A percentile compares a stretch with the other conserved stretches of the same genome.
phyloP scores from a whole-genome alignment of 306 rosid genomes.

The Prinsepia uniflora region DNA sequence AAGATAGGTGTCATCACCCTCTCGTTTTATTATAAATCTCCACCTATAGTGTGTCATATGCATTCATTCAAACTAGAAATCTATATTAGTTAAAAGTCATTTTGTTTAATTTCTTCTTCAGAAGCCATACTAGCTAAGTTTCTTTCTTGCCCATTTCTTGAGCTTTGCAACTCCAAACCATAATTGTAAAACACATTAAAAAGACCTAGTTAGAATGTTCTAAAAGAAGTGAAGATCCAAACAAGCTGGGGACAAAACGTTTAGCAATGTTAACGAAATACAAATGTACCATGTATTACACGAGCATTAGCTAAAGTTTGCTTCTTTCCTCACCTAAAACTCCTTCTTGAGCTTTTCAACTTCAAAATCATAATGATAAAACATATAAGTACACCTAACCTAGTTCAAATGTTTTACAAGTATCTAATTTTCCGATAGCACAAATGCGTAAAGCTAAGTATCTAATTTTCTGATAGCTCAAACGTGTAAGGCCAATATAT shows the following conservation, averaged over 20 bases:
- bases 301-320: not conserved
- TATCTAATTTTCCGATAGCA: too few relatives aligned
- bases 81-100: not conserved
- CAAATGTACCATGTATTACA: not conserved
- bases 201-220: not conserved
- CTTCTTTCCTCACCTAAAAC: too few relatives aligned
- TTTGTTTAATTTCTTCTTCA: not conserved
- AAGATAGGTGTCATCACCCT: not conserved
- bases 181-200: not conserved
- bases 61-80: not conserved
- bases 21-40: not conserved
- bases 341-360: too few relatives aligned
- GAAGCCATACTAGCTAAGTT: not conserved
- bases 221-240: not conserved
- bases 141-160: not conserved
- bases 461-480: not conserved
- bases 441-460: too few relatives aligned
- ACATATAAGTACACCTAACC: too few relatives aligned
- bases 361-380: too few relatives aligned
- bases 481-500: not conserved
- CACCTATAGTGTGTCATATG: not conserved
- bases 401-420: too few relatives aligned
- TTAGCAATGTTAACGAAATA: constrained; percentile 1
- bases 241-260: not conserved
- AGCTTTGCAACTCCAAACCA: not conserved